Conservation (phyloP, 23 red algal genomes). For the Chondrus crispus region DNA sequence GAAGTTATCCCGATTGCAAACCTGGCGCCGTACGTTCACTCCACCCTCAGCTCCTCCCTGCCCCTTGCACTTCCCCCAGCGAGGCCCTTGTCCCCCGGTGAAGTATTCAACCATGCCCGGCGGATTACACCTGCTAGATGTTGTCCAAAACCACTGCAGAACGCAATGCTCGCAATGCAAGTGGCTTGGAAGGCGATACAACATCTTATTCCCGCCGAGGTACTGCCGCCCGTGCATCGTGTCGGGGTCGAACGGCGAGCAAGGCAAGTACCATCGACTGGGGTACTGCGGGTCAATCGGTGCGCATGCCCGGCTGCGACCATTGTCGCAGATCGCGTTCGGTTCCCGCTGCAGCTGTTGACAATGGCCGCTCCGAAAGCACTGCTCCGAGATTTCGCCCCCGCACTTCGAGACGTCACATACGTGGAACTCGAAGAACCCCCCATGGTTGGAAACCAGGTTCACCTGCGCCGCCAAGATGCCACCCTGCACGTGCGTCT, state of each 20-base stretch:
- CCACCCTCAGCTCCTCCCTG: slow-evolving; percentile 36
- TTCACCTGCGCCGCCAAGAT: slow-evolving; percentile 13
- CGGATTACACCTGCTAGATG: slow-evolving; percentile 61
- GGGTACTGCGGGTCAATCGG: slow-evolving; percentile 47
- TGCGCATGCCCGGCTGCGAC: slow-evolving; percentile 19
- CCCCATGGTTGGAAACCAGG: slow-evolving; percentile 55
- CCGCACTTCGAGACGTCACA: slow-evolving; percentile 62
- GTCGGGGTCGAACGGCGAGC: neutral
- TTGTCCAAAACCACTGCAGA: slow-evolving; percentile 65
- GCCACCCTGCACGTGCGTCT: slow-evolving; percentile 29
- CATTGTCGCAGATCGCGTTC: slow-evolving; percentile 37
- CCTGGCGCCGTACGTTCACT: neutral
- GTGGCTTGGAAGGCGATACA: slow-evolving; percentile 26
- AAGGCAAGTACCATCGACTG: slow-evolving; percentile 53
- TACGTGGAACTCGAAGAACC: slow-evolving; percentile 7
- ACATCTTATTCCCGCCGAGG: neutral
- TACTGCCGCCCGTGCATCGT: too few relatives aligned
- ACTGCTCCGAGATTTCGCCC: slow-evolving; percentile 39
- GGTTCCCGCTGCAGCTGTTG: slow-evolving; percentile 21
- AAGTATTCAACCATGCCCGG: slow-evolving; percentile 56
- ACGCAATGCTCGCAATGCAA: slow-evolving; percentile 68
- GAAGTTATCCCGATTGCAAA: neutral
- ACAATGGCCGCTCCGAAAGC: slow-evolving; percentile 52
- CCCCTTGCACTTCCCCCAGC: slow-evolving; percentile 42
- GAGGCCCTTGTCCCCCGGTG: slow-evolving; percentile 1